Base-by-base conservation (phyloP, 768 basidiomycete species). In the Glaciozyma antarctica region DNA sequence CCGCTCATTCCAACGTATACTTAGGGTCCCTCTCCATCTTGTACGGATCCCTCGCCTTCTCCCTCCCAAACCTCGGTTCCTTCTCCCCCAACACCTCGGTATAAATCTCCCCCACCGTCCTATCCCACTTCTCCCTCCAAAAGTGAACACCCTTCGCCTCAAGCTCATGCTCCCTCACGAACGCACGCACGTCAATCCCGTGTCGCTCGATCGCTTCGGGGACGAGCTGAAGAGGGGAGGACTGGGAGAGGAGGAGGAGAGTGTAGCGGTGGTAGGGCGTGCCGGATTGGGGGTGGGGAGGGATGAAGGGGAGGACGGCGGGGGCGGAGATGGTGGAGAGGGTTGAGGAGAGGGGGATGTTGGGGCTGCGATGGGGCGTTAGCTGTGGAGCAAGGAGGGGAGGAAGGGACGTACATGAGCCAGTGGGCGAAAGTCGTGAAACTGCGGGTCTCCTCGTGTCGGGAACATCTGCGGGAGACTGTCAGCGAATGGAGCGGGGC, bases 251-350 rank as follows among this genome's bases (percentile, higher is more conserved):
- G 34, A 94, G 78, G 34, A 94, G 78, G 52, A 86, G 71, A 13
- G 84, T 82, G 76, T 94, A 95, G 67, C 94, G 90, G 77, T 99
- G 94, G 77, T 89, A 91, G 0, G 84, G 84, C 16, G 91, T 87
- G 58, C 92, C 91, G 45, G 82, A 82, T 75, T 90, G 88, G 5
- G 94, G 94, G 70, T 95, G 91, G 6, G 93, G 95, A 8, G 94
- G 88, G 68, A 93, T 79, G 76, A 93, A 97, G 30, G 78, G 78
- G 15, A 77, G 61, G 9, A 75, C 51, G 5, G 75, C 63, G 26
- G 72, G 67, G 26, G 74, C 73, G 15, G 45, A 73, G 52, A 49
- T 62, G 26, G 30, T 49, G 21, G 58, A 30, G 44, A 48, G 12
- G 7, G 57, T 73, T 58, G 76, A 72, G 41, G 85, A 86, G 64